These are phyloP conservation scores for Kwoniella europaea DNA, from an alignment of 768 basidiomycete species.

Conservation along the genomic window DNA sequence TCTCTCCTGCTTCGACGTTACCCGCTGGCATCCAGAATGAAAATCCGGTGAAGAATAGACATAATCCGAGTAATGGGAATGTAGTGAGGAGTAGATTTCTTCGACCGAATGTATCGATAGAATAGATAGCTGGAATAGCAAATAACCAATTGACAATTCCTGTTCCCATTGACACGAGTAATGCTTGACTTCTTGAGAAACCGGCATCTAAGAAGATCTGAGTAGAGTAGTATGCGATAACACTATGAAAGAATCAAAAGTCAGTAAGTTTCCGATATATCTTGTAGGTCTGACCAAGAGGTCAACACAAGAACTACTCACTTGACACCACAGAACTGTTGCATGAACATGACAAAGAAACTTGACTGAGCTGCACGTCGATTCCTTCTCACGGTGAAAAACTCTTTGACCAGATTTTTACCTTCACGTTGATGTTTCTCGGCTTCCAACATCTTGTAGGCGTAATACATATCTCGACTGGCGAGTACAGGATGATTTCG, in stretches of 20 bases:
- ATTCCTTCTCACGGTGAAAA: conserved; percentile 59
- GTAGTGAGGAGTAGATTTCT: conserved; percentile 78
- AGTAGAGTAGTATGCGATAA: conserved; percentile 61
- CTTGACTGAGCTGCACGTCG: conserved; percentile 59
- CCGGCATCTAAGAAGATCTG: conserved; percentile 59
- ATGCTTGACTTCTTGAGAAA: conserved; percentile 40
- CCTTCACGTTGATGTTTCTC: conserved; percentile 24
- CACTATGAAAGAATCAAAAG: conserved; percentile 15
- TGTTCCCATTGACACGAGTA: conserved; percentile 55
- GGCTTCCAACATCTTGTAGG: conserved; percentile 48
- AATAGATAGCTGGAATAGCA: conserved; percentile 40
- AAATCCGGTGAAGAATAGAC: conserved; percentile 59
- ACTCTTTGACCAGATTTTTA: conserved; percentile 50
- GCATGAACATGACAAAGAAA: conserved; percentile 58
- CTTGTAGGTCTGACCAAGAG: neutral
- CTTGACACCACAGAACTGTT: conserved; percentile 56
- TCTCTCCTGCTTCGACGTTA: conserved; percentile 4
- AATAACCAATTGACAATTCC: conserved; percentile 49
- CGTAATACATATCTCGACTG: conserved; percentile 58
- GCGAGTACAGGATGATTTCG: conserved; percentile 57
- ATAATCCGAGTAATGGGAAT: conserved; percentile 75
- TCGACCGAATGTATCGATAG: conserved; percentile 72
- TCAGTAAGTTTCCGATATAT: neutral
- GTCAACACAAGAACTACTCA: neutral
- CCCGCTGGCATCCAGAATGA: conserved; percentile 16